These are phyloP conservation scores for Begonia loranthoides DNA, from an alignment of 306 rosid species.

Conservation along the genomic window DNA sequence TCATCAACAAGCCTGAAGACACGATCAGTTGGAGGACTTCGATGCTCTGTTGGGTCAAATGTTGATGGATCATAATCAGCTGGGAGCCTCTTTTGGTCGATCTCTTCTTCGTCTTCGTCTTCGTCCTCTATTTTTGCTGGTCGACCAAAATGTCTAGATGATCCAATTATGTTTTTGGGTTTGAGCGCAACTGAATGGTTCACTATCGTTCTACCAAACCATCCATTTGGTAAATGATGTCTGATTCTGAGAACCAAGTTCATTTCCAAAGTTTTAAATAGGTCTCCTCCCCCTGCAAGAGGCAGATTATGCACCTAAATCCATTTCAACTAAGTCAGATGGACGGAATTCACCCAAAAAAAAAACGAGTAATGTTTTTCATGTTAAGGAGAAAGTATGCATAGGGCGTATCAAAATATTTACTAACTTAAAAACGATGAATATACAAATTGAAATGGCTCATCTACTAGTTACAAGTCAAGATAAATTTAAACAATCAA, in stretches of 20 bases:
- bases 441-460: too few species aligned
- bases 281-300: too few species aligned
- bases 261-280: slow-evolving; percentile 28
- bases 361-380: too few species aligned
- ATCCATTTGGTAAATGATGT: slow-evolving; percentile 32
- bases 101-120: slow-evolving; percentile 67
- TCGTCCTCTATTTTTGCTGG: slow-evolving; percentile 61
- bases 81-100: slow-evolving; percentile 87
- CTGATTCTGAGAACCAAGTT: slow-evolving; percentile 40
- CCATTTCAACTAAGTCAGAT: too few species aligned
- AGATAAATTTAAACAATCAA: too few species aligned
- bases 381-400: too few species aligned
- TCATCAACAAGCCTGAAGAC: slow-evolving; percentile 82
- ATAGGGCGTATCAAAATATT: too few species aligned
- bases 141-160: slow-evolving; percentile 37
- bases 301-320: too few species aligned
- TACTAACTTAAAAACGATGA: too few species aligned
- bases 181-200: slow-evolving; percentile 10
- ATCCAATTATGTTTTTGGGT: slow-evolving; percentile 17
- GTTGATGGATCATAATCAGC: slow-evolving; percentile 81
- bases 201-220: slow-evolving; percentile 18
- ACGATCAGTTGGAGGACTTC: slow-evolving; percentile 69
- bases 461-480: too few species aligned
- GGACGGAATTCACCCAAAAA: too few species aligned
- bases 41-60: slow-evolving; percentile 69